Evolutionary conservation across 2,329 filamentous ascomycete species (phyloP).

Genomic region (Ascocoryne sarcoides): DNA sequence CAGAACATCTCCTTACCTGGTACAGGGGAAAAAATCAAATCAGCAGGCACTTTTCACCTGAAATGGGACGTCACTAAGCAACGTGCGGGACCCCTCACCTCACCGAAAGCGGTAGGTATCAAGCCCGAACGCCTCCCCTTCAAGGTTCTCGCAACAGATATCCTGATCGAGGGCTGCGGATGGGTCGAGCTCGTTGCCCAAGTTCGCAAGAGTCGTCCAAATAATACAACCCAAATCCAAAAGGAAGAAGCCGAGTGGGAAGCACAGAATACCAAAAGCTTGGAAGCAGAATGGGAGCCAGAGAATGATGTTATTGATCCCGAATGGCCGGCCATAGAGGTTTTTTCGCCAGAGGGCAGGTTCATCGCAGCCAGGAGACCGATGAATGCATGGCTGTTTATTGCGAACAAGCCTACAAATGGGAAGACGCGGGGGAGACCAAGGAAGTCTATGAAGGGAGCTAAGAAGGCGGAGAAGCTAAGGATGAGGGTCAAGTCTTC

Average conservation of each 20-base stretch:
- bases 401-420: slow-evolving; percentile 45
- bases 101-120: slow-evolving; percentile 50
- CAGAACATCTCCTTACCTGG: slow-evolving; percentile 54
- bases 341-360: slow-evolving; percentile 78
- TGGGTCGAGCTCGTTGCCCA: slow-evolving; percentile 88
- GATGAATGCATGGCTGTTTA: slow-evolving; percentile 60
- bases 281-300: slow-evolving; percentile 11
- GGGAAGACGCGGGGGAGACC: slow-evolving; percentile 44
- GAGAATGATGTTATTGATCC: slow-evolving; percentile 21
- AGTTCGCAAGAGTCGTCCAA: slow-evolving; percentile 53
- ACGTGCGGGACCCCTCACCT: slow-evolving; percentile 65
- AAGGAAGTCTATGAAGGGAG: slow-evolving; percentile 60
- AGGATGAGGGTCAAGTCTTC: slow-evolving; percentile 8
- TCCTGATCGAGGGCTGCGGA: slow-evolving; percentile 84
- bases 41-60: slow-evolving; percentile 68
- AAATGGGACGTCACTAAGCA: slow-evolving; percentile 75
- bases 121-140: slow-evolving; percentile 67
- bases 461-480: slow-evolving; percentile 37
- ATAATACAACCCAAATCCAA: slow-evolving; percentile 14
- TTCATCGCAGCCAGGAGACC: slow-evolving; percentile 60
- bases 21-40: slow-evolving; percentile 48
- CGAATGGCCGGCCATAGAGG: slow-evolving; percentile 65
- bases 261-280: no score
- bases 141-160: slow-evolving; percentile 68
- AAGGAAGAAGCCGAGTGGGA: slow-evolving; percentile 3